These are phyloP conservation scores for Nigrospora sphaerica DNA, from an alignment of 2,329 filamentous ascomycete genomes.

Conservation along the genomic window DNA sequence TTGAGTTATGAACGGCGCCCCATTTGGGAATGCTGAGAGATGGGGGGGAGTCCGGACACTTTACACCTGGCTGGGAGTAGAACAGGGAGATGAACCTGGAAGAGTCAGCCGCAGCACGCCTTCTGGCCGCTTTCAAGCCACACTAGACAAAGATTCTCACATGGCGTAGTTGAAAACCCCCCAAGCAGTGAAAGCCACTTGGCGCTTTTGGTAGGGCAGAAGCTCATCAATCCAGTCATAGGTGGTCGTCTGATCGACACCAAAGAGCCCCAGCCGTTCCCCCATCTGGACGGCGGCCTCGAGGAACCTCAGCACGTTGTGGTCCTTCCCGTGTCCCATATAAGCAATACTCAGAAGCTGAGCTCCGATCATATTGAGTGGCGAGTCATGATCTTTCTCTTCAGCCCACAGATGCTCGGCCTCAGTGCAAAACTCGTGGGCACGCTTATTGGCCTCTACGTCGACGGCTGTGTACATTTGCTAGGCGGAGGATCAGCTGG, in stretches of 20 bases:
- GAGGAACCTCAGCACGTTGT: conserved; percentile 22
- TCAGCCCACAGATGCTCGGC: conserved; percentile 17
- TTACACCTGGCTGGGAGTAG: conserved; percentile 22
- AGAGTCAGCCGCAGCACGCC: not conserved
- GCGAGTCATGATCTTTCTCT: conserved; percentile 11
- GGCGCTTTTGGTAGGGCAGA: conserved; percentile 6
- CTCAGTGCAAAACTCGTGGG: conserved; percentile 13
- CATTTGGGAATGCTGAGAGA: conserved; percentile 12
- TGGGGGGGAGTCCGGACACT: conserved; percentile 13
- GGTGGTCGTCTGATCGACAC: conserved; percentile 3
- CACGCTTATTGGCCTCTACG: conserved; percentile 6
- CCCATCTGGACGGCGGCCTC: conserved; percentile 21
- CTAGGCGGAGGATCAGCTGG: conserved; percentile 6
- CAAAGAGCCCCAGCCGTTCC: conserved; percentile 21
- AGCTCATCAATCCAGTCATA: not conserved
- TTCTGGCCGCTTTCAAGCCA: not conserved
- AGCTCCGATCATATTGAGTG: conserved; percentile 20
- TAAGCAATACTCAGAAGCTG: conserved; percentile 25
- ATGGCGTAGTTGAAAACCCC: conserved; percentile 29
- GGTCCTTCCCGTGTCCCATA: conserved; percentile 25
- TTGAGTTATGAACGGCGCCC: not conserved
- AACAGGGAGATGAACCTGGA: conserved; percentile 22
- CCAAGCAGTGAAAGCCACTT: conserved; percentile 19
- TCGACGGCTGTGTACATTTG: conserved; percentile 28
- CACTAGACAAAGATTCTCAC: conserved; percentile 14